Base-by-base conservation (phyloP, 2,329 filamentous ascomycete genomes). In the Elsinoe necatrix region DNA sequence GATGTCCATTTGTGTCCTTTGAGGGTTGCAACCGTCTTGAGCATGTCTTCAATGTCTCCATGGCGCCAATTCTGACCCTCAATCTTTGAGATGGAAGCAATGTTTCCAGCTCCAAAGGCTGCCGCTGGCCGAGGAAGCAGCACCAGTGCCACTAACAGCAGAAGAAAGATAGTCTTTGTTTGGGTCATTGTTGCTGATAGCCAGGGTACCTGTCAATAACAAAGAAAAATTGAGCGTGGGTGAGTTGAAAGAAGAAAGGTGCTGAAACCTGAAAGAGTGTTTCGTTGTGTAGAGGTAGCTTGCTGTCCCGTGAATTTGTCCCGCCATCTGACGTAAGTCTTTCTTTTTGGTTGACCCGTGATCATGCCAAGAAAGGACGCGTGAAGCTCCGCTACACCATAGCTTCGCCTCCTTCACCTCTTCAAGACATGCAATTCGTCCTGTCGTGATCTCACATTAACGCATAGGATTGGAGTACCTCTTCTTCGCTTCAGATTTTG, bases 91-190 rank as follows among this genome's bases (percentile, higher is more conserved):
- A 89, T 80, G 58, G 85, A 83, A 41, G 87, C 88, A 69, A 95
- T 93, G 72, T 95, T 95, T 60, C 90, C 90, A 65, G 89, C 89
- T 63, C 89, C 89, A 68, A 95, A 95, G 56, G 87, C 89, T 63
- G 85, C 77, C 34, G 82, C 80, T 16, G 86, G 87, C 59, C 77
- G 77, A 55, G 84, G 81, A 65, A 89, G 81, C 62, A 81, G 73
- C 63, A 90, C 75, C 63, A 92, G 73, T 31, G 54, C 56, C 12
- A 59, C 48, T 3, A 59, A 20, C 12, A 58, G 54, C 29, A 61
- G 23, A 8, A 58, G 29, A 14, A 61, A 23, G n/a, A 61, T 20
- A 21, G 52, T 34, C 31, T 58, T 62, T 2, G 52, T 57, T 23
- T 56, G 51, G n/a, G 57, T 47, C 64, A 65, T 66, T 45, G 35